Conservation (phyloP, 352 stramenopile species). For the Elongisporangium senticosum region DNA sequence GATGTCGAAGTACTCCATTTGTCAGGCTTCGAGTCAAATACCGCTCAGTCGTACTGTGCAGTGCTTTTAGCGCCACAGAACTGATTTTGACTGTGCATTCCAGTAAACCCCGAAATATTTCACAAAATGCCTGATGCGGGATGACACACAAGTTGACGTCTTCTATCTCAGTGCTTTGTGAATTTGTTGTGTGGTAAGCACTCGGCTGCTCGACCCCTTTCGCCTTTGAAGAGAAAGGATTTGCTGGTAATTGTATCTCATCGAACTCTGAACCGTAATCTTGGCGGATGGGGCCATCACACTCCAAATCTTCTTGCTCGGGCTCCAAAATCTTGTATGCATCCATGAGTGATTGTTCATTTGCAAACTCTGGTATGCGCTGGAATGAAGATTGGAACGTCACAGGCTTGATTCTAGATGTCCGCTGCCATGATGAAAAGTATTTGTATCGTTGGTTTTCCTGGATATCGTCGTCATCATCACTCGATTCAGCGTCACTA, state of each 20-base stretch:
- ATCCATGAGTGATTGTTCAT: slow-evolving; percentile 37
- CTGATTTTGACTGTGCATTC: slow-evolving; percentile 42
- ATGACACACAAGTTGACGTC: slow-evolving; percentile 60
- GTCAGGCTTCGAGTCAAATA: slow-evolving; percentile 54
- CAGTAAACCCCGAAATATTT: slow-evolving; percentile 37
- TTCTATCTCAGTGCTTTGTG: slow-evolving; percentile 3
- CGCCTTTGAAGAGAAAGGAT: too few relatives aligned
- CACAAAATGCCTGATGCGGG: slow-evolving; percentile 48
- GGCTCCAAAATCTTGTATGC: slow-evolving; percentile 18
- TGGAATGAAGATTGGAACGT: slow-evolving; percentile 40
- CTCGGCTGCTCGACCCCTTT: not conserved
- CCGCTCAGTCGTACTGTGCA: slow-evolving; percentile 76
- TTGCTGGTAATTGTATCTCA: slow-evolving; percentile 8
- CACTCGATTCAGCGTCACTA: slow-evolving; percentile 50
- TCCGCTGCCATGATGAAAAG: not conserved
- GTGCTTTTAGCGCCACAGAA: slow-evolving; percentile 59
- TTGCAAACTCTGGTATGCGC: slow-evolving; percentile 36
- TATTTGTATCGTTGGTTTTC: not conserved
- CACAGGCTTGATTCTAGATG: slow-evolving; percentile 4
- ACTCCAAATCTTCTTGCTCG: slow-evolving; percentile 24
- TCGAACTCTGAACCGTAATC: slow-evolving; percentile 74
- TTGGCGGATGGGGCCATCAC: slow-evolving; percentile 44
- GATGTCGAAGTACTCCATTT: slow-evolving; percentile 49
- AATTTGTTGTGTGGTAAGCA: not conserved
- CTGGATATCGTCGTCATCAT: slow-evolving; percentile 13